Evolutionary conservation across 2,329 filamentous ascomycete species (phyloP).

Genomic region (Alternaria gansuensis): DNA sequence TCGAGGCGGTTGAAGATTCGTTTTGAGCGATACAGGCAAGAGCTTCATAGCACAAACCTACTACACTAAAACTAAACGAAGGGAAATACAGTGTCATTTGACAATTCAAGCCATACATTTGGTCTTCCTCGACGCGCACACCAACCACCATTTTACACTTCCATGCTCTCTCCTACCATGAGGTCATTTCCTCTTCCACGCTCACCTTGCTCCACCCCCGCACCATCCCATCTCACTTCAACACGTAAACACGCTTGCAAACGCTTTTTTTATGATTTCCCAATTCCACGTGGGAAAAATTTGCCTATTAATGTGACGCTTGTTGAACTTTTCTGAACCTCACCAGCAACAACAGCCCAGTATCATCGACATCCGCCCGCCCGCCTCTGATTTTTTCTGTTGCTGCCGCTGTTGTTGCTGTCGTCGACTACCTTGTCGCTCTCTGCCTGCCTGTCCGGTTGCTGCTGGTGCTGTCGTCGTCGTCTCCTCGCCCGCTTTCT

Average conservation of each 20-base stretch:
- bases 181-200: not conserved
- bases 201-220: not conserved
- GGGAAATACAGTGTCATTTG: too few species aligned
- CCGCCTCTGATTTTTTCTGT: not conserved
- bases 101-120: too few species aligned
- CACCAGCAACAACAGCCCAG: constrained; percentile 1
- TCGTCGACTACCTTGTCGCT: not conserved
- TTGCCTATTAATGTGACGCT: not conserved
- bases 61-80: too few species aligned
- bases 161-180: not conserved
- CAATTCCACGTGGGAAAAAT: not conserved
- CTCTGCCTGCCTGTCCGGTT: not conserved
- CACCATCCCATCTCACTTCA: constrained; percentile 6
- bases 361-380: not conserved
- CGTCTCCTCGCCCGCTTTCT: not conserved
- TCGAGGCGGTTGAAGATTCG: too few species aligned
- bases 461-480: not conserved
- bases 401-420: not conserved
- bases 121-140: not conserved
- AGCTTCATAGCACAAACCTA: too few species aligned
- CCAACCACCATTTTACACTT: too few species aligned
- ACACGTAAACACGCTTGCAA: not conserved
- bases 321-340: not conserved
- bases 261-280: not conserved
- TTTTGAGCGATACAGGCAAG: too few species aligned